Evolutionary conservation across 1,284 basidiomycete species (phyloP).

Genomic region (Phylloboletellus chloephorus): DNA sequence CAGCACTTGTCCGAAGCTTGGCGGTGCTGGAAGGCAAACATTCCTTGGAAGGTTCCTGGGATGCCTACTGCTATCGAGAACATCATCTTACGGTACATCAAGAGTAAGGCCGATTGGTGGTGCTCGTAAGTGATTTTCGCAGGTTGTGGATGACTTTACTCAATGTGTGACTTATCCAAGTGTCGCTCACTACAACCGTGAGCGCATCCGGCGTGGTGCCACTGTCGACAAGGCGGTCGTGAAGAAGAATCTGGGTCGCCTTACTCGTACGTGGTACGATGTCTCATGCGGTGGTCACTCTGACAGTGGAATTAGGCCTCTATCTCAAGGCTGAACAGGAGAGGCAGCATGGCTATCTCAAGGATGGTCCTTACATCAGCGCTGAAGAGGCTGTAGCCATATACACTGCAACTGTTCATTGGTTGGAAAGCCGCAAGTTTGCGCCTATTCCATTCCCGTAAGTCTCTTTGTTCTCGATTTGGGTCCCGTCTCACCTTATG

Average conservation of each 20-base stretch:
- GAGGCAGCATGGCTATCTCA: slow-evolving; percentile 93
- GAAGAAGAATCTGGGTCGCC: slow-evolving; percentile 90
- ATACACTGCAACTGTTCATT: slow-evolving; percentile 96
- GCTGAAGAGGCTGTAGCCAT: slow-evolving; percentile 97
- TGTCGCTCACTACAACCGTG: slow-evolving; percentile 91
- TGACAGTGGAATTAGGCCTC: slow-evolving; percentile 47
- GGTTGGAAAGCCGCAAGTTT: slow-evolving; percentile 95
- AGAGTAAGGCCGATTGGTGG: slow-evolving; percentile 99
- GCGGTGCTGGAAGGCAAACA: slow-evolving; percentile 99
- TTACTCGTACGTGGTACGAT: slow-evolving; percentile 57
- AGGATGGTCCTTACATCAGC: slow-evolving; percentile 96
- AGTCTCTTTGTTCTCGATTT: slow-evolving; percentile 24
- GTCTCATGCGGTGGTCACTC: neutral
- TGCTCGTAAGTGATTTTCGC: slow-evolving; percentile 65
- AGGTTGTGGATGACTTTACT: neutral
- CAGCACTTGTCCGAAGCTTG: slow-evolving; percentile 98
- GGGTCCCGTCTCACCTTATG: slow-evolving; percentile 5
- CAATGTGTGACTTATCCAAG: slow-evolving; percentile 28
- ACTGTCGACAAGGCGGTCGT: slow-evolving; percentile 99
- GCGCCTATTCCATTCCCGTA: slow-evolving; percentile 96
- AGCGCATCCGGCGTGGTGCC: slow-evolving; percentile 91
- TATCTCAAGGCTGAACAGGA: slow-evolving; percentile 98
- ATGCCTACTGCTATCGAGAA: slow-evolving; percentile 99
- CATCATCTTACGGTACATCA: slow-evolving; percentile 98
- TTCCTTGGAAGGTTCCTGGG: slow-evolving; percentile 95